These are phyloP conservation scores for Hordeum marinum DNA, from an alignment of 176 grass and related monocot species.

Conservation along the genomic window DNA sequence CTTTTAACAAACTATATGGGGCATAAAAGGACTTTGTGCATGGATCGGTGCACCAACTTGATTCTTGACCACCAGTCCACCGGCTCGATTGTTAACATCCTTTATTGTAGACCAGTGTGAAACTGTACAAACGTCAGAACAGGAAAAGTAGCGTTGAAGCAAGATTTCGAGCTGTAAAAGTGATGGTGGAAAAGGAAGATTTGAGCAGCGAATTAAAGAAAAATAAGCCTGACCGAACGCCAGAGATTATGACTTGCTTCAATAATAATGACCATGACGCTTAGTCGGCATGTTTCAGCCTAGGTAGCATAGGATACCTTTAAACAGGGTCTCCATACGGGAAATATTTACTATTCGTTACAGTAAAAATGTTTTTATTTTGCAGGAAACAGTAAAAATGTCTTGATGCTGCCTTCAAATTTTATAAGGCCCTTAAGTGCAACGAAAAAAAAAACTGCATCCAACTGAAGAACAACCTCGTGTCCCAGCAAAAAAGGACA, in stretches of 20 bases:
- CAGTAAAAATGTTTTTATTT: not conserved
- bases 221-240: not conserved
- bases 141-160: slow-evolving; percentile 23
- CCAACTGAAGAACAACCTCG: too few relatives aligned
- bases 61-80: not conserved
- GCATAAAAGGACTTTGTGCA: too few relatives aligned
- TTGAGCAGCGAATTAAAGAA: not conserved
- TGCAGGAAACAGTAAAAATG: not conserved
- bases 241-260: slow-evolving; percentile 33
- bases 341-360: not conserved
- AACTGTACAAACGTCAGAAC: not conserved
- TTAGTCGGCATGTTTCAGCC: slow-evolving; percentile 33
- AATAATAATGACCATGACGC: not conserved
- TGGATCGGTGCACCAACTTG: not conserved
- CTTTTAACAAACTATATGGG: too few relatives aligned
- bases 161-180: slow-evolving; percentile 26
- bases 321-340: not conserved
- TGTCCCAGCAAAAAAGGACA: too few relatives aligned
- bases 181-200: slow-evolving; percentile 21
- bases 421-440: not conserved
- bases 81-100: not conserved
- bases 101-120: slow-evolving; percentile 15
- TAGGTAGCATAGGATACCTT: not conserved
- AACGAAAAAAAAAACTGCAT: not conserved
- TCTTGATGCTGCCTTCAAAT: not conserved